Percentiles rank a stretch among this genome's conserved stretches.
phyloP scores from a whole-genome alignment of 805 yeast species.

The Candida lessepsii region DNA sequence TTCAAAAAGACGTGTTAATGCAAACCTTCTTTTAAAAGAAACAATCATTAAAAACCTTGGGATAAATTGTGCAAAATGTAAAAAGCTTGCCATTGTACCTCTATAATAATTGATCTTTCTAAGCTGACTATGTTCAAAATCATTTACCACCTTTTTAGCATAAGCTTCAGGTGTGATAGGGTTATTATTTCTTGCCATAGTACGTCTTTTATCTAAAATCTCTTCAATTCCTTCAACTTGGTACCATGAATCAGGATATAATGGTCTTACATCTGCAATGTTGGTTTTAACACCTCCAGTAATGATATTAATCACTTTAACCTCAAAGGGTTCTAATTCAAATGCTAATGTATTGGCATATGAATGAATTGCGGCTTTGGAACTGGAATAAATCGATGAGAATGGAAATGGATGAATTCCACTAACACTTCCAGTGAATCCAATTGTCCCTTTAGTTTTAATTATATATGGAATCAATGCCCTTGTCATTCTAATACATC shows the following conservation, averaged over 20 bases:
- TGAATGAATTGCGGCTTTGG: constrained; percentile 76
- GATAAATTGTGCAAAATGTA: constrained; percentile 33
- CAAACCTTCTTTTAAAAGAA: constrained; percentile 36
- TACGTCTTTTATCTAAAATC: constrained; percentile 50
- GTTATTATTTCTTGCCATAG: constrained; percentile 55
- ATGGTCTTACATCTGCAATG: constrained; percentile 63
- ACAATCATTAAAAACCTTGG: constrained; percentile 51
- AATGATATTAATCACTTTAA: constrained; percentile 62
- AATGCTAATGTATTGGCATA: constrained; percentile 61
- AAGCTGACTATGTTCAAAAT: constrained; percentile 34
- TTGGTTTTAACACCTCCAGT: constrained; percentile 78
- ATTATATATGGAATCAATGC: constrained; percentile 57
- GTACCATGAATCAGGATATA: constrained; percentile 57
- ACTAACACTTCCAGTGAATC: constrained; percentile 72
- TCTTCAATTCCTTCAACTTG: constrained; percentile 49
- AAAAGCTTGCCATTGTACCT: constrained; percentile 46
- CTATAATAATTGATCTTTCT: constrained; percentile 50
- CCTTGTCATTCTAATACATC: constrained; percentile 62
- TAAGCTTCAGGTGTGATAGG: constrained; percentile 63
- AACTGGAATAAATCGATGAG: constrained; percentile 60
- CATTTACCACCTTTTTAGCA: constrained; percentile 54
- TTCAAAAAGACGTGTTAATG: constrained; percentile 25
- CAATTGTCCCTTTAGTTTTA: constrained; percentile 64
- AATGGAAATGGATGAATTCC: constrained; percentile 71
- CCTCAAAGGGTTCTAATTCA: constrained; percentile 72